Base-by-base conservation (phyloP, 305 asterid species). In the Stenogyne calaminthoides region DNA sequence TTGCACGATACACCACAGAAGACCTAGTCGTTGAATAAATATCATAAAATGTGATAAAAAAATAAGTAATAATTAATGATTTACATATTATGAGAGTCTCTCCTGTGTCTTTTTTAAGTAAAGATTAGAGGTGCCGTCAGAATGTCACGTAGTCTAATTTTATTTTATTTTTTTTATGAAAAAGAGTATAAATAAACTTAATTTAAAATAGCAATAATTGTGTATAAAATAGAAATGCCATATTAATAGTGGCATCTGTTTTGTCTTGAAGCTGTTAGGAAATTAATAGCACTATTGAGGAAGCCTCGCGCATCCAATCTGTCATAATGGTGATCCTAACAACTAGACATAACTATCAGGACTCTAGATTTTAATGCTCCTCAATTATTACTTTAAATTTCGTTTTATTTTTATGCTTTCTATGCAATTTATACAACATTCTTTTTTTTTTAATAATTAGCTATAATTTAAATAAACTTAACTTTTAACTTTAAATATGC, bases 321-420 rank as follows among this genome's bases (percentile, higher is more conserved):
- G 77, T 80, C 77, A 77, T 76, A 70, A 76, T 63, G 72, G 74
- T 49, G 66, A 77, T 74, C 81, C 81, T 78, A 78, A 78, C 81
- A 78, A 72, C 78, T 72, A 73, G 77, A 71, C 78, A 27, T 54
- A 64, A 67, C 70, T 46, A 52, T 44, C 60, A 19, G 20, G 11
- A 25, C 39, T 44, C 16, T 57, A 42, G 49, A 56, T 72, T 73
- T 73, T 52, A 80, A 76, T 80, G 84, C 76, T 64, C 71, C 69
- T 56, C 66, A 61, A 76, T 75, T 25, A 62, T 65, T 54, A 54
- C 59, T 18, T 47, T 37, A n/a, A 55, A 77, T 57, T 42, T 68
- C 34, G 11, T 32, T 22, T 11, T 56, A 55, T 44, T 44, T 52
- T 8, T 18, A 18, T 32, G 1, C 19, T 47, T 47, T 47, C 5